Evolutionary conservation across 257 asterid species (phyloP), one percentile per base, ranked within the genome.

Genomic region (Nicotiana otophora): DNA sequence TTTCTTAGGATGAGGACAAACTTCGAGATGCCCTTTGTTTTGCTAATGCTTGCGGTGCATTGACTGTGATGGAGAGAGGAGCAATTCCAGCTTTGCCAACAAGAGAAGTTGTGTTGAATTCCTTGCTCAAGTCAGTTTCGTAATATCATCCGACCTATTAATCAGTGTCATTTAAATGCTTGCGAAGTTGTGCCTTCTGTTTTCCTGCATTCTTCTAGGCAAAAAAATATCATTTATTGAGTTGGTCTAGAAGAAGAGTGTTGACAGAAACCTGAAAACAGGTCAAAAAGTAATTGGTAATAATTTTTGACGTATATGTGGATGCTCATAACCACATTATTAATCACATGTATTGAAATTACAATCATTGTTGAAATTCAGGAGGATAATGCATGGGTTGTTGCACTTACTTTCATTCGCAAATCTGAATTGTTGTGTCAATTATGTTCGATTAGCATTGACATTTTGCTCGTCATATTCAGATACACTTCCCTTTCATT

Each of bases 71-170:
- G 36, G 99, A 94, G 84, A 89, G 99, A 88, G 97, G 98, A 15
- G 98, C 99, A 53, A 96, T 96, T 89, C 99, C 99, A 3, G 97
- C 99, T 82, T 86, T 96, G 94, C 99, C 98, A 16, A 89, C 92
- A 20, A 88, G 84, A 84, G 90, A 89, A 87, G 86, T 86, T 36
- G 99, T 94, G 57, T 92, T 89, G 39, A 84, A 86, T 53, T 84
- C 93, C 82, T 83, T 96, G 84, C 92, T 93, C 86, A 88, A 92
- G 61, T 76, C 87, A 4, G 95, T 87, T 57, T 87, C 89, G 1
- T 93, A 90, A 51, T 51, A 28, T 51, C 46, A 26, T 48, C 63
- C 46, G 42, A 28, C 28, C 46, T 51, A 51, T 26, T 75, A 26
- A 51, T 51, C 28, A 4, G 46, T 26, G 26, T 16, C 80, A 28